Evolutionary conservation across 345 rosid genomes (phyloP), one percentile per base, ranked within the genome.

Genomic region (Psidium friedrichsthalianum): DNA sequence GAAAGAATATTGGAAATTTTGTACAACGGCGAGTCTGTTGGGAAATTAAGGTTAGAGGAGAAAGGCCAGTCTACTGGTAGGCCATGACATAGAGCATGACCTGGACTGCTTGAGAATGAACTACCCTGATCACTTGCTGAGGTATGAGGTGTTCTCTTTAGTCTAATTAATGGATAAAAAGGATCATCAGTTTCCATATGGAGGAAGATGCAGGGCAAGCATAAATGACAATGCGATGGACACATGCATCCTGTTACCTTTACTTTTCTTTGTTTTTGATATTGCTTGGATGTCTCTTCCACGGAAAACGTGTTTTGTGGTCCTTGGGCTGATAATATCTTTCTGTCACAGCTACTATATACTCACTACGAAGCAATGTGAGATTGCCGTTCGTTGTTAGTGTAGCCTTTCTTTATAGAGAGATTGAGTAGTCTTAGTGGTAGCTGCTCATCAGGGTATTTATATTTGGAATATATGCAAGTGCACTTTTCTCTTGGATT

Each of bases 51-150:
- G 74, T 83, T 85, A 82, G 88, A 87, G 96, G 92, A 54, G 92
- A 86, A 93, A 84, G 82, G 93, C 90, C 85, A 88, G 85, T 84
- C 92, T 95, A 89, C 95, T 95, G 84, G 97, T 93, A 74, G 98
- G 96, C 56, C 97, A 95, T 90, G 91, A 85, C 74, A 83, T 95
- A 57, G 90, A 87, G 84, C 93, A 91, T 88, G 95, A 94, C 89
- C 85, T 95, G 89, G 89, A 89, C 57, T 91, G 95, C 91, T 89
- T 95, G 91, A 88, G 91, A 86, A 90, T 94, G 83, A 82, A 84
- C 44, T 95, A 95, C 83, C 96, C 97, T 82, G 86, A 84, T 84
- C 93, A 91, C 85, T 69, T 94, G 91, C 84, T 90, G 90, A 94
- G 98, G 98, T 95, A 88, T 25, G 21, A 44, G 58, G 52, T 64